Percentiles rank a stretch among this genome's conserved stretches.
These are phyloP conservation scores for Talaromyces sp. DNA, from an alignment of 2,329 filamentous ascomycete species.

Conservation along the genomic window DNA sequence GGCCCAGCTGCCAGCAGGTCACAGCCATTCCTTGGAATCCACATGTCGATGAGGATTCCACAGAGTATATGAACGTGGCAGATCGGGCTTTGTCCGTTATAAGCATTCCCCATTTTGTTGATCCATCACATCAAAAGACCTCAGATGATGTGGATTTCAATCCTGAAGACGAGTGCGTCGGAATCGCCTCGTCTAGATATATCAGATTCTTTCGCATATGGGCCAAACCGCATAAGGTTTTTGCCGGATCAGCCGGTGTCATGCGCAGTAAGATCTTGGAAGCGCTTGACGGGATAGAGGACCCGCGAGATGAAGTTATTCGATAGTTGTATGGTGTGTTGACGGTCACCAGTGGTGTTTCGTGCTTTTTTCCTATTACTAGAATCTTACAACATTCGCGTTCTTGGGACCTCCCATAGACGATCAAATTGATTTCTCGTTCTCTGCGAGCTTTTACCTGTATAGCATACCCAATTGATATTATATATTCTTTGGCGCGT, in stretches of 20 bases:
- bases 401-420: neutral
- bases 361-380: neutral
- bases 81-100: constrained; percentile 13
- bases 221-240: constrained; percentile 61
- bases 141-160: constrained; percentile 27
- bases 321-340: constrained; percentile 43
- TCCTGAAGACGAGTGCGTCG: constrained; percentile 72
- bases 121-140: neutral
- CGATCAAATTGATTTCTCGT: neutral
- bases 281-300: constrained; percentile 71
- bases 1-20: constrained; percentile 85
- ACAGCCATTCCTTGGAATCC: constrained; percentile 81
- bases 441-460: neutral
- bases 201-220: constrained; percentile 97
- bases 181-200: constrained; percentile 87
- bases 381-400: neutral
- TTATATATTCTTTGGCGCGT: neutral
- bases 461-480: neutral
- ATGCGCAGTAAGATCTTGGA: constrained; percentile 84
- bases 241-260: constrained; percentile 55
- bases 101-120: constrained; percentile 13
- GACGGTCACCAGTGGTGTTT: neutral
- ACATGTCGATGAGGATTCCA: constrained; percentile 30
- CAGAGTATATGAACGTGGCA: neutral
- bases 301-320: constrained; percentile 57